Evolutionary conservation across 768 basidiomycete genomes (phyloP), one percentile per base, ranked within the genome.

Genomic region (Podaxis carcinomalis): DNA sequence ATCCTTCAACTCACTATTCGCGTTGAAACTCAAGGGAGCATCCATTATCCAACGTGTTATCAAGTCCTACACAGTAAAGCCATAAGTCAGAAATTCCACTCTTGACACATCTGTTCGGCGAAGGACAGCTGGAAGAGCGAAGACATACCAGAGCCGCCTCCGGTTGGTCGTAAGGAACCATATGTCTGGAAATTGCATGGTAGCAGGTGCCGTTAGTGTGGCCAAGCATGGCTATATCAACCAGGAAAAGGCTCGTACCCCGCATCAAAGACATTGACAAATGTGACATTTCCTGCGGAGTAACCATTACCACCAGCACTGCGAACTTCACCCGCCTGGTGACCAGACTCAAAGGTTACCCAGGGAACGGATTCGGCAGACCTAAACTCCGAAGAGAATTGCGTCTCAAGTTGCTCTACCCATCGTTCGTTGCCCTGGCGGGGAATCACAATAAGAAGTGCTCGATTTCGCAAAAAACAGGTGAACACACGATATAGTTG

Each of bases 131-230:
- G 21, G n/a, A 19, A 39, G 13, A 56, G 44, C n/a, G 23, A 9
- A 27, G 53, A 68, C 86, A 52, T 67, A 89, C 93, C 70, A 93
- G 75, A 49, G 93, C 85, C 42, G 87, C 94, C 68, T 92, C 90
- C 1, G 94, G 90, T 69, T 95, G 93, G 73, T 98, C 93, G 68
- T 81, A 87, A 4, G 94, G 93, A 6, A 92, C 92, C 93, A 94
- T 90, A 70, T 93, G 92, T 37, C 91, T 92, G 66, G 5, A 61
- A 63, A 63, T 16, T 5, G n/a, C 10, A 9, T 52, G 13, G 19
- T 39, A 27, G 39, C 42, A 16, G 28, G 37, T 13, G 42, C 32
- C 56, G 25, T 7, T 35, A 32, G 37, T 61, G 14, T 59, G 57
- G 40, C 49, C 19, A 39, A 49, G 25, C n/a, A 21, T 28, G 39